Base-by-base conservation (phyloP, 2,329 filamentous ascomycete species). In the Fusarium virguliforme region DNA sequence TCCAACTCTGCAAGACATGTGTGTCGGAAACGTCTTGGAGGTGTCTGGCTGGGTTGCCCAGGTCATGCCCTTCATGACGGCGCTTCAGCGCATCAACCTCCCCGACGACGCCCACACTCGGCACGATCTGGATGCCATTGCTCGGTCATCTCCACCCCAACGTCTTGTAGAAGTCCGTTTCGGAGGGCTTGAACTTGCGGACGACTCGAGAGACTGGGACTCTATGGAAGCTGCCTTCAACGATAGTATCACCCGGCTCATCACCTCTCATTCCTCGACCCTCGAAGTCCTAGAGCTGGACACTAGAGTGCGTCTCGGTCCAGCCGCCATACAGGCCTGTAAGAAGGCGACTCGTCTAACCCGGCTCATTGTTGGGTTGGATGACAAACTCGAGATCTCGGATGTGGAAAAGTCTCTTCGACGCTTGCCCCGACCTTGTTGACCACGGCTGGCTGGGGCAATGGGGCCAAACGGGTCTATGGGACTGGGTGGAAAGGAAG, bases 1-100 rank as follows among this genome's bases (percentile, higher is more conserved):
- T 18, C 18, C 18, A 65, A n/a, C 40, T 72, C 8, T 72, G 60
- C 13, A 40, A 60, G 22, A 34, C 1, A 30, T 74, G 72, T 4
- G n/a, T 3, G 30, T 74, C 2, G 15, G 12, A 4, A 38, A 1
- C 4, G 8, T 38, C 0, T 12, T 6, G 1, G 18, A 64, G 1
- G 4, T 18, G 6, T 4, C 12, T 1, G 32, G 38, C 7, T 60
- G 48, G n/a, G 26, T 73, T 1, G 1, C 3, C 5, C 22, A 43
- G 10, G n/a, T 64, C 1, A 46, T 70, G 13, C 63, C 63, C 0
- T 60, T 6, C 8, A 57, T 72, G 51, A 6, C 5, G 4, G 56
- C 8, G 0, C 43, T 40, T 72, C 32, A 34, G 56, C 10, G 18
- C 32, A 1, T 38, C 67, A 1, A 10, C 2, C 8, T 66, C n/a